phyloP scores from a whole-genome alignment of 108 stramenopile species.

The Bacterosira constricta region DNA sequence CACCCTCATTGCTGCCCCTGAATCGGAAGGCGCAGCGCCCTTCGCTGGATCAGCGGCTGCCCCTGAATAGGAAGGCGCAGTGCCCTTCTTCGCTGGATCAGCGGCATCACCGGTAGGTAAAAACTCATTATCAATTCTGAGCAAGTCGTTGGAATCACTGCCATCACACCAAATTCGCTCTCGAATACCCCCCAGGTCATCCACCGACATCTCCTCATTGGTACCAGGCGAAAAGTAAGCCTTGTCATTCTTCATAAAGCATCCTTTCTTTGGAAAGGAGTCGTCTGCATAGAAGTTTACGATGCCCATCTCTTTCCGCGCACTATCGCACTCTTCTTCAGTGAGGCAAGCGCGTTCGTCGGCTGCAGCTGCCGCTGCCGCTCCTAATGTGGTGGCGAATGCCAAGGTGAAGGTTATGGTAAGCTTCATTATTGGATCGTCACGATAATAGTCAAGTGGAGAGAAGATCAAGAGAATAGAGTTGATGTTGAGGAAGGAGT shows the following conservation, averaged over 20 bases:
- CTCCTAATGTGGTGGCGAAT: neutral
- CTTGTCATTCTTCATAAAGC: neutral
- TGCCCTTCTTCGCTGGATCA: too few relatives aligned
- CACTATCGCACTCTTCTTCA: neutral
- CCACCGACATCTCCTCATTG: neutral
- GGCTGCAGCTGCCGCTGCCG: neutral
- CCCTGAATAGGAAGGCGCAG: too few relatives aligned
- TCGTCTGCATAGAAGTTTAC: neutral
- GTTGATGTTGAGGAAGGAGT: too few relatives aligned
- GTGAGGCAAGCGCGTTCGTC: neutral
- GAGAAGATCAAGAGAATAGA: too few relatives aligned
- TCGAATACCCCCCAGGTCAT: neutral
- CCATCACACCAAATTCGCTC: slow-evolving; percentile 2
- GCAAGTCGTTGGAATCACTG: neutral
- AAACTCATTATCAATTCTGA: too few relatives aligned
- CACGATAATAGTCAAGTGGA: too few relatives aligned
- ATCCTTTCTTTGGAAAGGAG: neutral
- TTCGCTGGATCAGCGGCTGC: too few relatives aligned
- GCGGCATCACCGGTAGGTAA: too few relatives aligned
- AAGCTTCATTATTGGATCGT: neutral
- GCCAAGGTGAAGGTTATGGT: neutral
- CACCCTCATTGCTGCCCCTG: too few relatives aligned
- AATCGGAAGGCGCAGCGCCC: too few relatives aligned
- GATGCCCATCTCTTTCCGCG: neutral
- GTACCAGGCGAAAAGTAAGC: neutral